Evolutionary conservation across 208 protist species (phyloP).

Genomic region (Wallacemonas sp.): DNA sequence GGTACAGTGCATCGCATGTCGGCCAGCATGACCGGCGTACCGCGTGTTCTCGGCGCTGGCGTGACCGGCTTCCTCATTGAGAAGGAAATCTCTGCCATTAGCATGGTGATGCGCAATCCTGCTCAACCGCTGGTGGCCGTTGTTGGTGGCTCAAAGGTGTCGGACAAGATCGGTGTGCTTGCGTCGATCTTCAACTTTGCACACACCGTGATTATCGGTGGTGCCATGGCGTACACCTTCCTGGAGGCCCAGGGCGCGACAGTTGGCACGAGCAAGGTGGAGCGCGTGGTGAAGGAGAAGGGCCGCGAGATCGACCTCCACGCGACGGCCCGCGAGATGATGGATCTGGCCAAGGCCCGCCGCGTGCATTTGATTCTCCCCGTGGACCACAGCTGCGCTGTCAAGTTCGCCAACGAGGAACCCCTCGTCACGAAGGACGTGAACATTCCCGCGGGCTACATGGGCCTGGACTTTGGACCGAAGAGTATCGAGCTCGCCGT

Average conservation of each 20-base stretch:
- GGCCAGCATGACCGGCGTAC: constrained; percentile 92
- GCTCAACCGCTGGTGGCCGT: constrained; percentile 95
- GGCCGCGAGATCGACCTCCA: constrained; percentile 82
- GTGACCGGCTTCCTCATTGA: constrained; percentile 99
- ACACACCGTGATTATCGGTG: constrained; percentile 98
- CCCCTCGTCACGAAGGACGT: constrained; percentile 74
- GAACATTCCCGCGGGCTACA: constrained; percentile 85
- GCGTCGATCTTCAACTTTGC: constrained; percentile 98
- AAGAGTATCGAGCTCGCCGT: constrained; percentile 83
- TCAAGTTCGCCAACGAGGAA: constrained; percentile 88
- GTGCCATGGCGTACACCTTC: constrained; percentile 99
- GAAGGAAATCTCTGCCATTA: constrained; percentile 99
- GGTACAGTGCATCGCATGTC: constrained; percentile 99
- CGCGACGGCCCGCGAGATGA: constrained; percentile 64
- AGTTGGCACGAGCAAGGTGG: constrained; percentile 96
- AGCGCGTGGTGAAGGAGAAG: constrained; percentile 88
- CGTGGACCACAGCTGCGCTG: constrained; percentile 96
- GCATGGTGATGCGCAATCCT: constrained; percentile 92
- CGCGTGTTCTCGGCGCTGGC: constrained; percentile 87
- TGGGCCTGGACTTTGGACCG: constrained; percentile 98
- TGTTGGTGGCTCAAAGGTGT: constrained; percentile 97
- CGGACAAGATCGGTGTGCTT: constrained; percentile 99
- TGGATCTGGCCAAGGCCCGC: constrained; percentile 87
- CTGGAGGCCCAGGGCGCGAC: constrained; percentile 85
- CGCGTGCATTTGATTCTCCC: constrained; percentile 98